These are phyloP conservation scores for Cladophialophora chaetospira DNA, from an alignment of 2,329 filamentous ascomycete genomes.

Conservation along the genomic window DNA sequence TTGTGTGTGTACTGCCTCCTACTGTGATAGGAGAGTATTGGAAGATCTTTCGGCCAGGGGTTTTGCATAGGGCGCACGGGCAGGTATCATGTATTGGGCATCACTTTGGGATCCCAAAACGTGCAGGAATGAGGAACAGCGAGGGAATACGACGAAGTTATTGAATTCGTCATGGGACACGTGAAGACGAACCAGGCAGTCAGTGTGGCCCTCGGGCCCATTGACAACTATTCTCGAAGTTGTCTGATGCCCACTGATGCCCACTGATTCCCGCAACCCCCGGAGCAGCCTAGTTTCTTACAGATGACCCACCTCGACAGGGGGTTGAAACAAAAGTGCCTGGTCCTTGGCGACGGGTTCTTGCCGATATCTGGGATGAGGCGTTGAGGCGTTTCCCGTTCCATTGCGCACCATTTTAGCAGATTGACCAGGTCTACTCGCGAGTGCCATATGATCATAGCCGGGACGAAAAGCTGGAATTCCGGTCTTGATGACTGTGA, in stretches of 20 bases:
- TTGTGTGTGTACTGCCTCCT: slow-evolving; percentile 14
- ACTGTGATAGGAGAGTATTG: slow-evolving; percentile 20
- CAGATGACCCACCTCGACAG: slow-evolving; percentile 19
- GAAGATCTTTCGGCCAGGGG: slow-evolving; percentile 16
- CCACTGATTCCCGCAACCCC: slow-evolving; percentile 19
- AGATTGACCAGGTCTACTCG: slow-evolving; percentile 8
- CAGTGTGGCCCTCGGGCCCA: slow-evolving; percentile 13
- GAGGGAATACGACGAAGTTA: slow-evolving; percentile 18
- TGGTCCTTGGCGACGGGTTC: slow-evolving; percentile 17
- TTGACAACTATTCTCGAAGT: slow-evolving; percentile 23
- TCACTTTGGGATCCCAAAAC: slow-evolving; percentile 19
- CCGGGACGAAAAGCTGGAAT: slow-evolving; percentile 8
- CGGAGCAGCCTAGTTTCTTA: slow-evolving; percentile 27
- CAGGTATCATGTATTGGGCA: slow-evolving; percentile 28
- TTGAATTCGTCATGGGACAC: slow-evolving; percentile 23
- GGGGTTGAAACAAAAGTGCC: slow-evolving; percentile 30
- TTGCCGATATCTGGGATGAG: slow-evolving; percentile 25
- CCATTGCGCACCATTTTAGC: slow-evolving; percentile 15
- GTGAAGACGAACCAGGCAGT: slow-evolving; percentile 22
- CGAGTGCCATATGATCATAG: slow-evolving; percentile 18
- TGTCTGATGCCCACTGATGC: slow-evolving; percentile 21
- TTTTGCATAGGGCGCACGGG: slow-evolving; percentile 21
- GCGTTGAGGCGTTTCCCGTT: slow-evolving; percentile 16
- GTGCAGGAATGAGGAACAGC: slow-evolving; percentile 7
- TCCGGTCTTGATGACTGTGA: slow-evolving; percentile 6